Evolutionary conservation across 202 grass and related monocot genomes (phyloP).

Genomic region (Panicum hallii): DNA sequence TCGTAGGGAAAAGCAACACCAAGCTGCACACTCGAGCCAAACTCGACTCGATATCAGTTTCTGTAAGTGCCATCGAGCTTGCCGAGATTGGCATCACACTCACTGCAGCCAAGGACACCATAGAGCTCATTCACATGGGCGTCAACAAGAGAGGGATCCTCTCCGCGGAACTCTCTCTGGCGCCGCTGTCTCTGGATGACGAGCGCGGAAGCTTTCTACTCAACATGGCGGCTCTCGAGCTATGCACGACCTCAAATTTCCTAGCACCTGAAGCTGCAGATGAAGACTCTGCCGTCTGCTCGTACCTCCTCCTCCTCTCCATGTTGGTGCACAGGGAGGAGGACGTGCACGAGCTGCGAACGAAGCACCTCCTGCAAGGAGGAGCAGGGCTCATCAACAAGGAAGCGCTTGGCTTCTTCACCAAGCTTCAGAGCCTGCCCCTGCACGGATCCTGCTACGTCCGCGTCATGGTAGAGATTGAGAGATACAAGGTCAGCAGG

Average conservation of each 20-base stretch:
- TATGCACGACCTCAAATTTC: no score
- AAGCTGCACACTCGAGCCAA: rapidly evolving
- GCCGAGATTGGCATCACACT: neutral
- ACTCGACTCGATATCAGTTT: neutral
- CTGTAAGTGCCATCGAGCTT: neutral
- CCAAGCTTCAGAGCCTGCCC: neutral
- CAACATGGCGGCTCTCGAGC: neutral
- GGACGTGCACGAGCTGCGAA: slow-evolving; percentile 3
- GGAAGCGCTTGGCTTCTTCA: neutral
- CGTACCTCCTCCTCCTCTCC: neutral
- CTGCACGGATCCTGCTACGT: neutral
- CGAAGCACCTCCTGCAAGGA: neutral
- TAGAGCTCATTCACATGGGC: neutral
- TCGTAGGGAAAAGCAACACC: neutral
- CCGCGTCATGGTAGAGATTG: neutral
- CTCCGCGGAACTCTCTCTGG: neutral
- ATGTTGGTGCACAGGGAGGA: neutral
- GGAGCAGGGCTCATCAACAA: neutral
- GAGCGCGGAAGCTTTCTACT: no score
- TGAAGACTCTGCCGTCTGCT: neutral
- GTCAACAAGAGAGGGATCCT: neutral
- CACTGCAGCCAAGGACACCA: neutral
- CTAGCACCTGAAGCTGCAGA: no score
- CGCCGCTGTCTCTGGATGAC: neutral
- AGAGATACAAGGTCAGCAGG: neutral